Conservation (phyloP, 768 basidiomycete genomes). For the Mycena sanguinolenta region DNA sequence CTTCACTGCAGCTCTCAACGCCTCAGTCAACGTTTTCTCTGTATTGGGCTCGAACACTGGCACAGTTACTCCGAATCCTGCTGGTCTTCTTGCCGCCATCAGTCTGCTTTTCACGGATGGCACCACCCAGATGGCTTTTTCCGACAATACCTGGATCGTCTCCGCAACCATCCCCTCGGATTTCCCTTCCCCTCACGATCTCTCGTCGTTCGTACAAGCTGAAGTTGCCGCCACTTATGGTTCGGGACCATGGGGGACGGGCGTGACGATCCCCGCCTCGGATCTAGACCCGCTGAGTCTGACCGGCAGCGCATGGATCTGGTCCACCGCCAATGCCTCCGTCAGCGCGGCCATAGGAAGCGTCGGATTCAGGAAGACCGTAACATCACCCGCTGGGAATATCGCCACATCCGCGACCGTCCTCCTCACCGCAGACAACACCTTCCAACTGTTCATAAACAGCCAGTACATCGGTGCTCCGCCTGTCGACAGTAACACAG, state of each 20-base stretch:
- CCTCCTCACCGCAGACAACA: slow-evolving; percentile 26
- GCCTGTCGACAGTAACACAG: slow-evolving; percentile 11
- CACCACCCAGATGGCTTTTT: slow-evolving; percentile 17
- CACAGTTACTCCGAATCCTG: slow-evolving; percentile 12
- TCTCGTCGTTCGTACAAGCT: slow-evolving; percentile 20
- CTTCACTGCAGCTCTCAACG: slow-evolving; percentile 24
- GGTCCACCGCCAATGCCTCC: slow-evolving; percentile 17
- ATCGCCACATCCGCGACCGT: slow-evolving; percentile 19
- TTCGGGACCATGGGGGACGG: slow-evolving; percentile 23
- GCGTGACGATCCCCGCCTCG: neutral
- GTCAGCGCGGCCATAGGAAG: slow-evolving; percentile 12
- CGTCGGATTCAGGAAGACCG: slow-evolving; percentile 31
- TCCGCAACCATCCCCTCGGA: slow-evolving; percentile 22
- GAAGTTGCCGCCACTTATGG: slow-evolving; percentile 21
- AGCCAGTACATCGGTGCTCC: slow-evolving; percentile 30
- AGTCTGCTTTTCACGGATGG: slow-evolving; percentile 21
- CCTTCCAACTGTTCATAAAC: slow-evolving; percentile 25
- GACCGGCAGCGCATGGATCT: slow-evolving; percentile 29
- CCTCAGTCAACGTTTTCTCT: slow-evolving; percentile 27
- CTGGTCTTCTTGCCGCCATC: slow-evolving; percentile 31
- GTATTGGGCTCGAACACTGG: slow-evolving; percentile 15
- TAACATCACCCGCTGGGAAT: slow-evolving; percentile 9
- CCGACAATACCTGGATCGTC: slow-evolving; percentile 25
- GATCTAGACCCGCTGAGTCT: neutral
- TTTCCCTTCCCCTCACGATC: slow-evolving; percentile 26